A percentile compares a stretch with the other conserved stretches of the same genome.
Conservation (phyloP, 1,284 basidiomycete genomes). For the Trichosporon asahii region DNA sequence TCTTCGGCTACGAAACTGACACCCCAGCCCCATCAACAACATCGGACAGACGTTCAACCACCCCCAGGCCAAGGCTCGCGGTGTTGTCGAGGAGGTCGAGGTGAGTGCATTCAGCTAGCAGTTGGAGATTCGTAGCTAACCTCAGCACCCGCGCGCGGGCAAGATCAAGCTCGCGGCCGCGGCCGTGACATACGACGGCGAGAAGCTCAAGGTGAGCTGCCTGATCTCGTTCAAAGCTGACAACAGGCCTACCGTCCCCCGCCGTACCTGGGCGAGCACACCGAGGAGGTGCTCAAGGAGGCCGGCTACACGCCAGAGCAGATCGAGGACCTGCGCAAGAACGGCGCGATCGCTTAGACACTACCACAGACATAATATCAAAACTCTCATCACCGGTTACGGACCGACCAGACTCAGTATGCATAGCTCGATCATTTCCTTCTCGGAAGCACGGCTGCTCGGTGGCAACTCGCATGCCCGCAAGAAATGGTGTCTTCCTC, state of each 20-base stretch:
- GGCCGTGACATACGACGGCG: constrained; percentile 81
- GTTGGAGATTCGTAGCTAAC: constrained; percentile 23
- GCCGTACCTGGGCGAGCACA: constrained; percentile 80
- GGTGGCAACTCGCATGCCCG: not conserved
- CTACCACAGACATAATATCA: not conserved
- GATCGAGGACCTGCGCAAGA: constrained; percentile 60
- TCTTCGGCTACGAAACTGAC: not conserved
- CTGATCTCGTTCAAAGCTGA: no score
- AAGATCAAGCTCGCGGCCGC: constrained; percentile 81
- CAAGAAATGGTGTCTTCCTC: not conserved
- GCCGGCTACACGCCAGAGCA: constrained; percentile 65
- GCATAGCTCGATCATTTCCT: constrained; percentile 13
- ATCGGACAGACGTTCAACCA: constrained; percentile 86
- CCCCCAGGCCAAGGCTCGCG: constrained; percentile 72
- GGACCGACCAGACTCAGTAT: not conserved
- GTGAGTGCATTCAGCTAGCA: constrained; percentile 45
- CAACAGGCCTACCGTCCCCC: constrained; percentile 63
- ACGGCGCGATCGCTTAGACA: constrained; percentile 41
- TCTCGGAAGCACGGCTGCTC: no score
- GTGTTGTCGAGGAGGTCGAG: constrained; percentile 62
- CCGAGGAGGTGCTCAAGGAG: constrained; percentile 69
- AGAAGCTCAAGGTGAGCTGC: constrained; percentile 53
- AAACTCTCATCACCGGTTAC: not conserved
- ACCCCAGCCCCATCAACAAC: constrained; percentile 73
- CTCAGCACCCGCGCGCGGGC: constrained; percentile 70